phyloP scores from a whole-genome alignment of 1,284 basidiomycete species.

The Ganoderma meredithae region DNA sequence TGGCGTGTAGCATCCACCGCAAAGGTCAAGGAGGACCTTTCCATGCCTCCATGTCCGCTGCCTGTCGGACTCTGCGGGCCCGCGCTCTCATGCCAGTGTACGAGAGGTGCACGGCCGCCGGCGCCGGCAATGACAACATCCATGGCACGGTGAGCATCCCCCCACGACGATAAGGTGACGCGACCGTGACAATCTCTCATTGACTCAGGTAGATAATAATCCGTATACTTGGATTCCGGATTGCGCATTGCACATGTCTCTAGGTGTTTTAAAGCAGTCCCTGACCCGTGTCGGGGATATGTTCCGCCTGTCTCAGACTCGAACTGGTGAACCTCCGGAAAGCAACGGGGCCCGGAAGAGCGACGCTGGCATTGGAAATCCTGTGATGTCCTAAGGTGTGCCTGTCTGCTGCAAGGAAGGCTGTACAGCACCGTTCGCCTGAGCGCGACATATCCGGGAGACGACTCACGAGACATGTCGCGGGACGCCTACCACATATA shows the following conservation, averaged over 20 bases:
- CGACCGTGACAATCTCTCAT: no score
- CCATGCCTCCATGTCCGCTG: not conserved
- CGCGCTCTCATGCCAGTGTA: not conserved
- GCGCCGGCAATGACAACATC: not conserved
- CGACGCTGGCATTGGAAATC: not conserved
- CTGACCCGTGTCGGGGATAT: not conserved
- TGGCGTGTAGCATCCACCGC: not conserved
- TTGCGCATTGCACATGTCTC: not conserved
- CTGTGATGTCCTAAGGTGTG: not conserved
- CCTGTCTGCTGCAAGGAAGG: not conserved
- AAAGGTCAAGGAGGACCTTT: not conserved
- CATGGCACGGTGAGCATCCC: not conserved
- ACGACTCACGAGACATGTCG: not conserved
- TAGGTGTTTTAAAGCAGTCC: not conserved
- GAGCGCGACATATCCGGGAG: slow-evolving; percentile 1
- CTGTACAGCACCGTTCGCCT: not conserved
- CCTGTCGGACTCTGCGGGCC: not conserved
- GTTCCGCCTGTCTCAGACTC: not conserved
- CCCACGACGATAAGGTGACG: not conserved
- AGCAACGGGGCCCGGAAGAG: not conserved
- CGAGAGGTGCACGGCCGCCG: not conserved
- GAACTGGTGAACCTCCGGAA: not conserved
- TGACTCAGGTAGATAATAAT: not conserved
- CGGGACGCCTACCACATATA: not conserved
- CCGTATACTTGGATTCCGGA: not conserved